These are phyloP conservation scores for Trichoderma afroharzianum DNA, from an alignment of 2,329 filamentous ascomycete species.

Conservation along the genomic window DNA sequence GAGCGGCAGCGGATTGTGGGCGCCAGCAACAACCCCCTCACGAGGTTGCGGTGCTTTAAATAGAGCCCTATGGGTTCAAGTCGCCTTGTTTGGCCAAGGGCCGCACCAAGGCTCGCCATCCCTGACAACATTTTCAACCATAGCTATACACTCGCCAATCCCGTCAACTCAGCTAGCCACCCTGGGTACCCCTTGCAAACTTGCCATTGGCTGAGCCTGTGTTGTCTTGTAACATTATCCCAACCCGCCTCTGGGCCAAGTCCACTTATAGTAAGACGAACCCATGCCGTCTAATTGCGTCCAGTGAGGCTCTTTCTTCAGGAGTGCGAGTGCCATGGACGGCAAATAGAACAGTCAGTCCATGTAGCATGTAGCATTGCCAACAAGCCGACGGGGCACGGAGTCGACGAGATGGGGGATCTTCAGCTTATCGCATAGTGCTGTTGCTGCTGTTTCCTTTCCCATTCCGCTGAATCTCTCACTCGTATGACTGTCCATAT, in stretches of 20 bases:
- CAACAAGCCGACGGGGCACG: neutral
- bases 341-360: neutral
- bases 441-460: neutral
- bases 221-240: neutral
- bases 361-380: neutral
- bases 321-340: neutral
- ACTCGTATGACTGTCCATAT: neutral
- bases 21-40: neutral
- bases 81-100: neutral
- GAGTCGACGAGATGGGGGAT: neutral
- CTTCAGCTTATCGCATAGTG: neutral
- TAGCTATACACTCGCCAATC: neutral
- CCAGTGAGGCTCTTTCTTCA: neutral
- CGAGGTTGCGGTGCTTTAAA: neutral
- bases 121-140: neutral
- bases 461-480: neutral
- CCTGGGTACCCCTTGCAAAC: neutral
- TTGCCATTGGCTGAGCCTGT: neutral
- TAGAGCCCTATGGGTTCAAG: neutral
- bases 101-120: neutral
- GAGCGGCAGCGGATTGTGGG: no score
- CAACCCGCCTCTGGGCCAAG: neutral
- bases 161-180: neutral
- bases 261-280: neutral
- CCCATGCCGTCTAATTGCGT: neutral